phyloP scores from a whole-genome alignment of 345 rosid genomes.

The Pistacia vera region DNA sequence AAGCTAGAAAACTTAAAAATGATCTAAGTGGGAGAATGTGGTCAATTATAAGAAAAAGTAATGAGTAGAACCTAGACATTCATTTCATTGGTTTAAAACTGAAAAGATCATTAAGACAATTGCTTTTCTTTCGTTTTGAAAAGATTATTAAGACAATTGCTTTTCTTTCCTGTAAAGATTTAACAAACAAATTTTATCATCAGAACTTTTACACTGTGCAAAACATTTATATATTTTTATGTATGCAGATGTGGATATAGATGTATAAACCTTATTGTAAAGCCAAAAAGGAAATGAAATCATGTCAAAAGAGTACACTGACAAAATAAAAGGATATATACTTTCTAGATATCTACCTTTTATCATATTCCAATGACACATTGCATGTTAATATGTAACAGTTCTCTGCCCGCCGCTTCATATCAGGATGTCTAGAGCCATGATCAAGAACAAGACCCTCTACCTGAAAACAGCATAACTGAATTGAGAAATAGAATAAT shows the following conservation, averaged over 20 bases:
- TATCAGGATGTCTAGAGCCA: conserved; percentile 99
- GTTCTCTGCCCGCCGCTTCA: conserved; percentile 96
- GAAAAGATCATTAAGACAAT: not conserved
- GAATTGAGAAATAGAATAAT: not conserved
- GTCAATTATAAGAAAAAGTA: not conserved
- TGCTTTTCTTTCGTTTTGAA: not conserved
- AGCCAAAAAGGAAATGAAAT: not conserved
- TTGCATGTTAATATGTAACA: conserved; percentile 94
- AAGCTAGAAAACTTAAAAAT: not conserved
- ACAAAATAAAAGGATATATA: not conserved
- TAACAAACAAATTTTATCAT: not conserved
- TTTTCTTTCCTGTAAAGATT: not conserved
- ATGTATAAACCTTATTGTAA: not conserved
- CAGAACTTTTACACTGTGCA: not conserved
- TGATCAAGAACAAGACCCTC: conserved; percentile 99
- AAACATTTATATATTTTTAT: too few species aligned
- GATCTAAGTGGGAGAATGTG: not conserved
- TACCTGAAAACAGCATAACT: conserved; percentile 45
- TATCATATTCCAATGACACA: conserved; percentile 93
- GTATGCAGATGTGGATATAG: too few species aligned
- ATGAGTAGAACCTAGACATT: not conserved
- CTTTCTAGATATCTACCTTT: conserved; percentile 55
- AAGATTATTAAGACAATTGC: not conserved
- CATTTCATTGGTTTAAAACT: not conserved
- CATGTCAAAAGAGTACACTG: not conserved